A percentile compares a stretch with the other conserved stretches of the same genome.
Conservation (phyloP, 1,284 basidiomycete species). For the Rhizoctonia solani region DNA sequence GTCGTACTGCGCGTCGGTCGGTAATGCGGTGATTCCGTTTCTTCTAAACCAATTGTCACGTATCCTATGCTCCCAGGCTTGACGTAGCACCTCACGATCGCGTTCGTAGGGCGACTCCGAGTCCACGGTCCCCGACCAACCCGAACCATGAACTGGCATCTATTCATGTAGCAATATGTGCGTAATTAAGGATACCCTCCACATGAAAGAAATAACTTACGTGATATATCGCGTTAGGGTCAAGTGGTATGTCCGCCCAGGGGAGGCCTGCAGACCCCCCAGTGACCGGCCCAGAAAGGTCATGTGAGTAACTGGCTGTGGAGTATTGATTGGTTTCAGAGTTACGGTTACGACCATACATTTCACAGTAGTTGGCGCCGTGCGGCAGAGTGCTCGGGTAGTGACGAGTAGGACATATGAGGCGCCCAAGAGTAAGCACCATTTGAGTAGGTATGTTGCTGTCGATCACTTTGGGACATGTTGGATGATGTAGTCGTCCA, state of each 20-base stretch:
- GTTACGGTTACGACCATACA: conserved; percentile 2
- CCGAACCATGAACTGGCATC: conserved; percentile 26
- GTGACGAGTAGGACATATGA: background rate
- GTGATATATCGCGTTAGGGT: conserved; percentile 33
- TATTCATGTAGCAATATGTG: background rate
- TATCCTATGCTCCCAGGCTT: conserved; percentile 26
- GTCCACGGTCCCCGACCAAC: conserved; percentile 10
- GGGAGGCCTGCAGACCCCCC: background rate
- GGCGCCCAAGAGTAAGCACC: conserved; percentile 2
- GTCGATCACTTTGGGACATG: conserved; percentile 24
- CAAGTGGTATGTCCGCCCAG: conserved; percentile 27
- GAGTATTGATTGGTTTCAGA: conserved; percentile 8
- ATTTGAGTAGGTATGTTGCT: background rate
- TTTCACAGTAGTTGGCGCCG: background rate
- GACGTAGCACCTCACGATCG: conserved; percentile 23
- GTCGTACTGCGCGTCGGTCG: conserved; percentile 27
- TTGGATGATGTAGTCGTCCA: conserved; percentile 8
- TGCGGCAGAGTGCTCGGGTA: conserved; percentile 3
- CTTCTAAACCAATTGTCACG: conserved; percentile 27
- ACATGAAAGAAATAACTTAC: background rate
- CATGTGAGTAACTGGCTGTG: conserved; percentile 11
- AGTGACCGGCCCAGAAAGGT: background rate
- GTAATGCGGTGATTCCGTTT: conserved; percentile 23
- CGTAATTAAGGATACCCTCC: background rate
- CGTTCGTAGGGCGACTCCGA: conserved; percentile 31